Conservation (phyloP, 306 rosid genomes). For the Clitoria ternatea region DNA sequence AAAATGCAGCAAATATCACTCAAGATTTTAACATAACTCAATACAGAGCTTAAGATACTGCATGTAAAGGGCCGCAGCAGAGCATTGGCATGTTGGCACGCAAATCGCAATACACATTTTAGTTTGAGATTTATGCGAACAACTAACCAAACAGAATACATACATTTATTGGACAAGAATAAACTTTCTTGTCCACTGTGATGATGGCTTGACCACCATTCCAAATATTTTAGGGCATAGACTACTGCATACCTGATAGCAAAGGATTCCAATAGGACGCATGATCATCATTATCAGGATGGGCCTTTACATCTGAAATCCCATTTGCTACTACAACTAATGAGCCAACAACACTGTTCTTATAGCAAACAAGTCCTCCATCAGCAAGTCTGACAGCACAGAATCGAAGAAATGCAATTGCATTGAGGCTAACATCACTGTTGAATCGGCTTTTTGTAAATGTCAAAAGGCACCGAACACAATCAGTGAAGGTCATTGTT, state of each 20-base stretch:
- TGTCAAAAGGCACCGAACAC: slow-evolving; percentile 92
- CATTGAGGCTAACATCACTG: slow-evolving; percentile 98
- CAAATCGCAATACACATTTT: background rate
- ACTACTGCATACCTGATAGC: slow-evolving; percentile 66
- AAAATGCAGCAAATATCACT: background rate
- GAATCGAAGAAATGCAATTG: slow-evolving; percentile 97
- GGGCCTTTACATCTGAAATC: slow-evolving; percentile 39
- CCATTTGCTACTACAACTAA: slow-evolving; percentile 35
- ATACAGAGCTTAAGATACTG: slow-evolving; percentile 1
- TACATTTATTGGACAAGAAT: slow-evolving; percentile 8
- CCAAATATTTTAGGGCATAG: background rate
- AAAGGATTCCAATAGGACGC: slow-evolving; percentile 90
- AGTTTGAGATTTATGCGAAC: slow-evolving; percentile 3
- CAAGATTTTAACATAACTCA: background rate
- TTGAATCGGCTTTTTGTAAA: slow-evolving; percentile 95
- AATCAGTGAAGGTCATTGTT: slow-evolving; percentile 87
- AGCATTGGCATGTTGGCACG: no score
- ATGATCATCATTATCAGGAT: slow-evolving; percentile 69
- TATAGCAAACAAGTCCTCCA: slow-evolving; percentile 85
- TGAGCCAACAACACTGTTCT: slow-evolving; percentile 45
- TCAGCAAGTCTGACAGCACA: slow-evolving; percentile 99
- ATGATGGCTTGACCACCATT: slow-evolving; percentile 11
- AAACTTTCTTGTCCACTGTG: background rate
- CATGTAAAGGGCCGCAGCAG: background rate
- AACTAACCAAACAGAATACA: background rate